Evolutionary conservation across 148 eudicot species (phyloP), one percentile per base, ranked within the genome.

Genomic region (Camellia japonica): DNA sequence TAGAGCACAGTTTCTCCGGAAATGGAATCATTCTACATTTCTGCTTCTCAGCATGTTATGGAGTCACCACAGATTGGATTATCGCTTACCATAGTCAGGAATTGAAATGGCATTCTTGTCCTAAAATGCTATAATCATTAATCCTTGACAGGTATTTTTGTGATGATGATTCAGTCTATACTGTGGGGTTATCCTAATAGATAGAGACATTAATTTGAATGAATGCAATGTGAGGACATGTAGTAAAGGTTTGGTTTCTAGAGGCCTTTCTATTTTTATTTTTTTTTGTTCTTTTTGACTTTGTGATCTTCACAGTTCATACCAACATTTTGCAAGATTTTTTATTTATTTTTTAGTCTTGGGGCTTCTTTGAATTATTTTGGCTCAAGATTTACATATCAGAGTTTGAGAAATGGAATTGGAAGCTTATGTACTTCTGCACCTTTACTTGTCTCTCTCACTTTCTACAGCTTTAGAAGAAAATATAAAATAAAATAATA

Each of bases 261-360:
- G 18, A 75, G 51, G 68, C 16, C 49, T 5, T 13, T 75, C 10
- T 23, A 19, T 54, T 73, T 73, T 1, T 23, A 9, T 19, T 58
- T 52, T 41, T 10, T 55, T 13, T 68, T 15, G n/a, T 68, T 68
- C 49, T 5, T 38, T 13, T 2, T 38, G 49, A 0, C 71, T 42
- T 1, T 38, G 0, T 5, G 2, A 38, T 64, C 2, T 49, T 38
- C 47, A 64, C 43, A 51, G 13, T 8, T 52, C 49, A 77, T 52
- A 51, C 79, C 42, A 47, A 77, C 79, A 49, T 18, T 62, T 63
- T 77, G 79, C 59, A 74, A 65, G 20, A 14, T 64, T 77, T 7
- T 65, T 9, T 54, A 2, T 2, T 5, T 16, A 20, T 20, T 52
- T 23, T 23, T 12, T 20, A 46, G 44, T 14, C 61, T 30, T 20